Conservation (phyloP, 2,329 filamentous ascomycete genomes). For the Xylariaceae sp. region DNA sequence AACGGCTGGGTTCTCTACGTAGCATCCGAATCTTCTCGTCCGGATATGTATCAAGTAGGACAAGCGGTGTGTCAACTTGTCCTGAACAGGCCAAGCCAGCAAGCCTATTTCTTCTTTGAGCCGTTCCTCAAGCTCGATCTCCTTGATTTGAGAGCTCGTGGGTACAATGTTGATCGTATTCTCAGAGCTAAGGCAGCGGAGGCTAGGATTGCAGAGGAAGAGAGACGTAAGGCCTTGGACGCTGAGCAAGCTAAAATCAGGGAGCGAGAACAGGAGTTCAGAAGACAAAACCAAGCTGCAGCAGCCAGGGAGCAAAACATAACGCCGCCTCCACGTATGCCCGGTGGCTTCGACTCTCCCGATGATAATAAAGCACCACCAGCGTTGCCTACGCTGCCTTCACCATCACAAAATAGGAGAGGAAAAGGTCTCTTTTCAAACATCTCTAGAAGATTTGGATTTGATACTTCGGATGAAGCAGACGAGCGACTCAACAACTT, state of each 20-base stretch:
- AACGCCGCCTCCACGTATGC: slow-evolving; percentile 62
- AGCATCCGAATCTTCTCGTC: slow-evolving; percentile 61
- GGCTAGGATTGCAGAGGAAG: slow-evolving; percentile 82
- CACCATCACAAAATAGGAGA: slow-evolving; percentile 47
- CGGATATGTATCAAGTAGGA: slow-evolving; percentile 90
- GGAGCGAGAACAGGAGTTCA: slow-evolving; percentile 53
- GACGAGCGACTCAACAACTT: slow-evolving; percentile 51
- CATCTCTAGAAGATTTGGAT: slow-evolving; percentile 67
- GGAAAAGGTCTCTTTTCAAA: slow-evolving; percentile 66
- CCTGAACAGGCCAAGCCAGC: slow-evolving; percentile 79
- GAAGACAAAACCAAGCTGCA: slow-evolving; percentile 47
- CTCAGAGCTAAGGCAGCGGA: slow-evolving; percentile 85
- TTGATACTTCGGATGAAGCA: slow-evolving; percentile 55
- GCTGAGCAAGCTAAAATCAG: slow-evolving; percentile 71
- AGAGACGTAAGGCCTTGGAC: slow-evolving; percentile 73
- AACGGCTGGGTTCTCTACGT: slow-evolving; percentile 74
- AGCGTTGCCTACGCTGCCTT: slow-evolving; percentile 36
- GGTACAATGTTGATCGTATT: slow-evolving; percentile 96
- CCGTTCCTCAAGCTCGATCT: slow-evolving; percentile 86
- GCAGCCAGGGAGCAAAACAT: slow-evolving; percentile 43
- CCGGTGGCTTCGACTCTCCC: slow-evolving; percentile 64
- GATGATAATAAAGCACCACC: slow-evolving; percentile 24
- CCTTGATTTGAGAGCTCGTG: slow-evolving; percentile 77
- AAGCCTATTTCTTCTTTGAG: slow-evolving; percentile 88
- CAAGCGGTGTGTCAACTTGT: slow-evolving; percentile 82